Percentiles rank a stretch among this genome's conserved stretches.
phyloP scores from a whole-genome alignment of 2,329 filamentous ascomycete species.

The Grosmannia serpens region DNA sequence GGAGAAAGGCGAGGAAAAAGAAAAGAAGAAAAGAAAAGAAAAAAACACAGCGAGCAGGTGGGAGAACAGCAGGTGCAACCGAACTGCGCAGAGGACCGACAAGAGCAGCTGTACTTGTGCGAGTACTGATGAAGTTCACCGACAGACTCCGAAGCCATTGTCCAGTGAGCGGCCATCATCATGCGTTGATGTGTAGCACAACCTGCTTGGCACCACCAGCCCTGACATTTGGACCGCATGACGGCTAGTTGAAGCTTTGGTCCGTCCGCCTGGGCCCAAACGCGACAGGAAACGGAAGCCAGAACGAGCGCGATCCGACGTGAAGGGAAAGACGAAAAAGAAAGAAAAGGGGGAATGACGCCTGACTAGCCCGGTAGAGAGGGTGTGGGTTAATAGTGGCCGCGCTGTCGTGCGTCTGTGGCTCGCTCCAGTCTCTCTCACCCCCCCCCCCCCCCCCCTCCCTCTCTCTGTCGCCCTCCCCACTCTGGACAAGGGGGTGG shows the following conservation, averaged over 20 bases:
- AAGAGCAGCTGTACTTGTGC: not conserved
- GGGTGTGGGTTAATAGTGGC: not conserved
- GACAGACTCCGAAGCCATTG: not conserved
- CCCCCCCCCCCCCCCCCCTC: not conserved
- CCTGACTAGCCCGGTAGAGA: not conserved
- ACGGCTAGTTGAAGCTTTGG: not conserved
- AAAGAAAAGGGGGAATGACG: not conserved
- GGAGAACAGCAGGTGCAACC: too few relatives aligned
- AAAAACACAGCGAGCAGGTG: not conserved
- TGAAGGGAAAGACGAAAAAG: not conserved
- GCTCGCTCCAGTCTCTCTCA: not conserved
- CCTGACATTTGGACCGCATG: not conserved
- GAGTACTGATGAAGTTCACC: too few relatives aligned
- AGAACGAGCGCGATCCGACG: not conserved
- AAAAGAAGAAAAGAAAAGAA: not conserved
- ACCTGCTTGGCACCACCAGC: not conserved
- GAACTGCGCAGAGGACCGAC: too few relatives aligned
- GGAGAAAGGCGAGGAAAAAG: not conserved
- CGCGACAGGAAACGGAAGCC: not conserved
- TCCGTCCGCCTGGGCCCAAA: not conserved
- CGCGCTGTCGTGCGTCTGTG: not conserved
- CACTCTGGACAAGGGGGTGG: not conserved
- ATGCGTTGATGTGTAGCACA: not conserved
- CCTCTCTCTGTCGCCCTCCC: not conserved
- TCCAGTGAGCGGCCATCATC: not conserved